These are phyloP conservation scores for Cryptococcus sp. DNA, from an alignment of 1,284 basidiomycete species.

Conservation along the genomic window DNA sequence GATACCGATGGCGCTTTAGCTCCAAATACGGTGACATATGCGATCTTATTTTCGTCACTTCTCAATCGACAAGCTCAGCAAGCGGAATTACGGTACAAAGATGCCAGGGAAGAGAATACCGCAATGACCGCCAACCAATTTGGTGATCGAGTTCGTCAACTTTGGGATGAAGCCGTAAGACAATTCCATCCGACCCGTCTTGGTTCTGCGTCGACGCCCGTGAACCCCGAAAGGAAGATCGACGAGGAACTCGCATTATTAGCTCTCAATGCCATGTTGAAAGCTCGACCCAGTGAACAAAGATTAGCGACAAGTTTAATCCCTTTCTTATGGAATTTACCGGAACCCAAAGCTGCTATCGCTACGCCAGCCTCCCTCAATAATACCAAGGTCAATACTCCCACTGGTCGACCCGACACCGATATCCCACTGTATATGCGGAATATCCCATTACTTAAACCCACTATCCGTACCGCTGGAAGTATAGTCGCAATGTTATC, in stretches of 20 bases:
- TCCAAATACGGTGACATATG: constrained; percentile 38
- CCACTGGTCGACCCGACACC: background rate
- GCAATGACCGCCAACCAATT: constrained; percentile 5
- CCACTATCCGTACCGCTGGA: constrained; percentile 18
- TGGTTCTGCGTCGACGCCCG: constrained; percentile 4
- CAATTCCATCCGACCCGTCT: constrained; percentile 9
- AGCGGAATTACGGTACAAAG: background rate
- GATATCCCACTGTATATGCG: constrained; percentile 1
- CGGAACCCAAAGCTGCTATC: background rate
- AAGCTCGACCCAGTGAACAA: background rate
- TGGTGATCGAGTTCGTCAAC: constrained; percentile 16
- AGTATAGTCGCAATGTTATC: constrained; percentile 19
- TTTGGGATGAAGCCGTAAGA: constrained; percentile 34
- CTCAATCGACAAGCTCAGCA: constrained; percentile 1
- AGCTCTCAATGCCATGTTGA: constrained; percentile 4
- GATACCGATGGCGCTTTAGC: constrained; percentile 27
- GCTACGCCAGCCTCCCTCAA: background rate
- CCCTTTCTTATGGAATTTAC: constrained; percentile 2
- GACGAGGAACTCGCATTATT: constrained; percentile 22
- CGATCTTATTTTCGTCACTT: constrained; percentile 28
- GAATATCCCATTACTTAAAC: background rate
- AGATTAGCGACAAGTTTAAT: background rate
- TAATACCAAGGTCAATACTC: background rate
- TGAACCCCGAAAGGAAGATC: constrained; percentile 9
- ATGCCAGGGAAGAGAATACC: background rate